phyloP scores from a whole-genome alignment of 2,329 filamentous ascomycete genomes.

The Torrubiella hemipterigena region DNA sequence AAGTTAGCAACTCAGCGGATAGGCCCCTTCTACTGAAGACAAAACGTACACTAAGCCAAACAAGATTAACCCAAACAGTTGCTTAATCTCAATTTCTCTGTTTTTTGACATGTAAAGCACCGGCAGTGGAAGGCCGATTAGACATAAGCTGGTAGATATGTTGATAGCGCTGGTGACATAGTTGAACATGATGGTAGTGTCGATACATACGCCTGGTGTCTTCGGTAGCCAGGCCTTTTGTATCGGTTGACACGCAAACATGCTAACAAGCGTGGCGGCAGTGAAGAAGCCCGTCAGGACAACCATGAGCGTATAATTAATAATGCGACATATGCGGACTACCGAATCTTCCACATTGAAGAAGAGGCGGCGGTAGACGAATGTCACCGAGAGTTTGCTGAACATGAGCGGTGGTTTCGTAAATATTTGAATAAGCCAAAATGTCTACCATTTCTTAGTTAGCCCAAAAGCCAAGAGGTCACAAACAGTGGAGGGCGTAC shows the following conservation, averaged over 20 bases:
- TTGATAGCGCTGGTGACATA: conserved; percentile 6
- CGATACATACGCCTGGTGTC: conserved; percentile 5
- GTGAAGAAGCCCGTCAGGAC: conserved; percentile 6
- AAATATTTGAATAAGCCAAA: conserved; percentile 7
- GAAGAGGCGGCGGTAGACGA: conserved; percentile 6
- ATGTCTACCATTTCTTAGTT: conserved; percentile 2
- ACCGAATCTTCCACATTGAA: conserved; percentile 4
- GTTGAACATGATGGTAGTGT: conserved; percentile 7
- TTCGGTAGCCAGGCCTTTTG: conserved; percentile 6
- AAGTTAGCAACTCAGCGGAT: too few relatives aligned
- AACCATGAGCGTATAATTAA: conserved; percentile 5
- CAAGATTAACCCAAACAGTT: conserved; percentile 4
- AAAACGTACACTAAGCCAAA: conserved; percentile 5
- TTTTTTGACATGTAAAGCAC: conserved; percentile 6
- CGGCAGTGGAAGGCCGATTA: conserved; percentile 6
- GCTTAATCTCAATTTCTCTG: conserved; percentile 5
- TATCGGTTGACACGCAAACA: conserved; percentile 5
- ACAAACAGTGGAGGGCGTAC: neutral
- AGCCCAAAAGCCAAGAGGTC: neutral
- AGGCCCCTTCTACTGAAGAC: neutral
- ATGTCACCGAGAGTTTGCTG: conserved; percentile 7
- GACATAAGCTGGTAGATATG: conserved; percentile 4
- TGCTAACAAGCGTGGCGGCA: conserved; percentile 6
- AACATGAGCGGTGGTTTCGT: conserved; percentile 5
- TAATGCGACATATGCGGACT: conserved; percentile 1